Percentiles rank a stretch among this genome's conserved stretches.
phyloP scores from a whole-genome alignment of 768 basidiomycete species.

The Megacollybia marginata region DNA sequence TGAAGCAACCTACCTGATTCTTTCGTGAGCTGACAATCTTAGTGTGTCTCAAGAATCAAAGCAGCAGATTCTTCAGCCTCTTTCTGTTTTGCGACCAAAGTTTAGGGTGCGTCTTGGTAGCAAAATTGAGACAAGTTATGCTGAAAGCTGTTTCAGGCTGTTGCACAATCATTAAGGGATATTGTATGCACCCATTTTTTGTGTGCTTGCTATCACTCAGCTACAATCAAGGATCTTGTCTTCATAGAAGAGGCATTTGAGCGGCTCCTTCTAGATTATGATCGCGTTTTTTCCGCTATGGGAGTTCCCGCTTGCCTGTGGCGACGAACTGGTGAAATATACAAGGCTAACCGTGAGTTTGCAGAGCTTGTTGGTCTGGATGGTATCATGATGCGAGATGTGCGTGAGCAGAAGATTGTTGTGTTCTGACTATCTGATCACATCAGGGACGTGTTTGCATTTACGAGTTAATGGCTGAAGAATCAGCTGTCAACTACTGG shows the following conservation, averaged over 20 bases:
- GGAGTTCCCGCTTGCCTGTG: constrained; percentile 96
- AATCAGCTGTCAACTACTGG: constrained; percentile 95
- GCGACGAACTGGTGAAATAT: constrained; percentile 96
- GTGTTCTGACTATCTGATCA: constrained; percentile 1
- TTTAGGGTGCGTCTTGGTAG: constrained; percentile 51
- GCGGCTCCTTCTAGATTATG: constrained; percentile 89
- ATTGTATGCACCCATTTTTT: constrained; percentile 44
- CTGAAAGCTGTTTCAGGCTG: constrained; percentile 36
- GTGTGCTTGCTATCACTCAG: neutral
- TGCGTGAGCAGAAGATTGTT: constrained; percentile 23
- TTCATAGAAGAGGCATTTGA: constrained; percentile 99
- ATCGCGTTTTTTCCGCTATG: constrained; percentile 91
- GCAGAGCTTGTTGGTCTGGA: constrained; percentile 85
- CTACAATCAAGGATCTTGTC: constrained; percentile 64
- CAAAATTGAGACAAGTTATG: constrained; percentile 1
- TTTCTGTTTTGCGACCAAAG: constrained; percentile 79
- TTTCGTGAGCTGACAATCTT: neutral
- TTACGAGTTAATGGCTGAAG: constrained; percentile 98
- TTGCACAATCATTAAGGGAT: constrained; percentile 80
- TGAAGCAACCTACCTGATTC: constrained; percentile 17
- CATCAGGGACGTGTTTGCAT: constrained; percentile 83
- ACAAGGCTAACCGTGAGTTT: constrained; percentile 96
- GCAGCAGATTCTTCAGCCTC: constrained; percentile 84
- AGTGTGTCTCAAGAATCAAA: constrained; percentile 89
- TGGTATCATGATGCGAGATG: constrained; percentile 82